Percentiles rank a stretch among this genome's conserved stretches.
Conservation (phyloP, 495 filamentous ascomycete species). For the Gamarada debralockiae region DNA sequence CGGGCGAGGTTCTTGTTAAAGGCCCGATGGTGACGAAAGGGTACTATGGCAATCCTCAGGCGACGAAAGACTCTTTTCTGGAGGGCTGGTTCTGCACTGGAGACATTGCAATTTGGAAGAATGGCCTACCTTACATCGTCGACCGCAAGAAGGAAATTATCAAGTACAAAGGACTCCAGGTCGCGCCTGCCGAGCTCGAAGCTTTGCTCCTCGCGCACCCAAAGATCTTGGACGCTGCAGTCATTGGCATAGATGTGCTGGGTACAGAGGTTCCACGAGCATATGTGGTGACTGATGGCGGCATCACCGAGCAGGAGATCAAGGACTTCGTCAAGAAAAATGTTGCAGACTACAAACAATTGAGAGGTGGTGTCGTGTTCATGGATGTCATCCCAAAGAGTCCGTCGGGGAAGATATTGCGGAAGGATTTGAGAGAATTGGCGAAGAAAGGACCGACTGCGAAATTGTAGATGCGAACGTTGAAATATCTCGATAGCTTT, state of each 20-base stretch:
- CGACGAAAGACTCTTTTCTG: conserved; percentile 51
- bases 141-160: conserved; percentile 64
- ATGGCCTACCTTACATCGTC: conserved; percentile 40
- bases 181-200: conserved; percentile 86
- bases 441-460: too few species aligned
- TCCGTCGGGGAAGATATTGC: conserved; percentile 64
- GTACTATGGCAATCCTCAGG: conserved; percentile 53
- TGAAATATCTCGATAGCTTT: too few species aligned
- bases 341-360: conserved; percentile 60
- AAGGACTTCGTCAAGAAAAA: conserved; percentile 53
- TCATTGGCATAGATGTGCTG: conserved; percentile 60
- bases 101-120: conserved; percentile 48
- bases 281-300: conserved; percentile 41
- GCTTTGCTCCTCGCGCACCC: conserved; percentile 68
- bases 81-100: conserved; percentile 66
- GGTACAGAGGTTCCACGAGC: conserved; percentile 65
- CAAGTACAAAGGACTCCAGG: conserved; percentile 83
- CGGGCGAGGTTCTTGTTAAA: conserved; percentile 64
- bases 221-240: conserved; percentile 67
- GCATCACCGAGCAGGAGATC: conserved; percentile 31
- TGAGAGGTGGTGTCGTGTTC: conserved; percentile 65
- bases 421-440: conserved; percentile 48
- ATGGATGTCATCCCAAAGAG: conserved; percentile 61
- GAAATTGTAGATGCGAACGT: too few species aligned
- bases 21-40: conserved; percentile 68